phyloP scores from a whole-genome alignment of 192 early-diverging fungal species.

The Backusella parvicylindrica region DNA sequence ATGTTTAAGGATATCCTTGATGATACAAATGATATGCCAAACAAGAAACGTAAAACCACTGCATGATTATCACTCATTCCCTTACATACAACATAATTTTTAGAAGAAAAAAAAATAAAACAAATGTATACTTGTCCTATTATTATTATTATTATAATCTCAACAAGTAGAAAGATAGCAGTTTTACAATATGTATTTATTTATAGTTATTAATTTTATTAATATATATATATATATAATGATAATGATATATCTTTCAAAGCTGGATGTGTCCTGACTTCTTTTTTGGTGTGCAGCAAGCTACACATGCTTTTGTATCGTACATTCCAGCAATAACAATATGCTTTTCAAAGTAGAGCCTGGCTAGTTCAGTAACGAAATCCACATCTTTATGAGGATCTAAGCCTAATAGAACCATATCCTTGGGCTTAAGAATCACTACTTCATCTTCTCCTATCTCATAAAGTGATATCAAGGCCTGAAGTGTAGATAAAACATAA shows the following conservation, averaged over 20 bases:
- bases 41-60: constrained; percentile 4
- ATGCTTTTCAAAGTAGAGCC: constrained; percentile 42
- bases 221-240: not conserved
- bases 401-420: constrained; percentile 42
- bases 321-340: constrained; percentile 22
- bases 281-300: constrained; percentile 2
- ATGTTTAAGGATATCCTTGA: constrained; percentile 81
- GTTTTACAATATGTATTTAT: not conserved
- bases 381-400: constrained; percentile 37
- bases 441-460: constrained; percentile 20
- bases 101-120: not conserved
- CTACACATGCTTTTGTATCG: not conserved
- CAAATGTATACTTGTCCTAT: not conserved
- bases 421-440: constrained; percentile 24
- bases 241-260: not conserved
- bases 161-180: not conserved
- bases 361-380: constrained; percentile 40
- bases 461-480: constrained; percentile 27
- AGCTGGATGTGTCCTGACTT: not conserved
- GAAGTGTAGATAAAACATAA: constrained; percentile 27
- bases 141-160: not conserved
- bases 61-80: not conserved
- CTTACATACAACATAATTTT: not conserved
- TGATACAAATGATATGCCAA: constrained; percentile 19
- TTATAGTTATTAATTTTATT: not conserved